Base-by-base conservation (phyloP, 768 basidiomycete genomes). In the Neoboletus subvelutipes region DNA sequence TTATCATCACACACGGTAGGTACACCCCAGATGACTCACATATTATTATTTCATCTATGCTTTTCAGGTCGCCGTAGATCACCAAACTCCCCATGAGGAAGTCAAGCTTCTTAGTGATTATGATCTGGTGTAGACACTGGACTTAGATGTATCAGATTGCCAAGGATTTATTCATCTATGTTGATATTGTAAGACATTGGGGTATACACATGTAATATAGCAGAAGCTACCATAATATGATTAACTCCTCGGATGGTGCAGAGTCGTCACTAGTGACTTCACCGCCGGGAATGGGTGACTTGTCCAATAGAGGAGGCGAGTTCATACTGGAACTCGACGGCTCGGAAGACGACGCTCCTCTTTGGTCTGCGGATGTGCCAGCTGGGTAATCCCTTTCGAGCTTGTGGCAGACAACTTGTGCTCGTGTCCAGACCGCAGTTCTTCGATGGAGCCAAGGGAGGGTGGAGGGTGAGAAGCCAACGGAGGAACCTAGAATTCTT, bases 291-390 rank as follows among this genome's bases (percentile, higher is more conserved):
- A 75, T 72, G 20, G 64, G 56, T 5, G 65, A 64, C 48, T 80
- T 81, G 66, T 92, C 88, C 62, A 90, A 89, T 48, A 87, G 85
- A 10, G 88, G 87, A 13, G 88, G 88, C 3, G 90, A 90, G 59
- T 80, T 89, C 1, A 86, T 84, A 57, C 86, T 84, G 17, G 88
- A 89, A 62, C 87, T 87, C 45, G 88, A 89, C 42, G 82, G 83
- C 33, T 86, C 84, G 13, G 86, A 86, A 2, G 81, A 78, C 4
- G 84, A 74, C 0, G 65, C 57, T 9, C 63, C 68, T 45, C 83
- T 77, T 61, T 80, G 73, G 42, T 69, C 75, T 22, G 61, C n/a
- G 12, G 66, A 56, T 28, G 71, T 65, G 34, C 53, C 37, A 20
- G 54, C 45, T 15, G 39, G 41, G 0, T 55, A 42, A 2, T 63